A percentile compares a stretch with the other conserved stretches of the same genome.
Conservation (phyloP, 163 green algal genomes). For the Chlamydomonas reinhardtii region DNA sequence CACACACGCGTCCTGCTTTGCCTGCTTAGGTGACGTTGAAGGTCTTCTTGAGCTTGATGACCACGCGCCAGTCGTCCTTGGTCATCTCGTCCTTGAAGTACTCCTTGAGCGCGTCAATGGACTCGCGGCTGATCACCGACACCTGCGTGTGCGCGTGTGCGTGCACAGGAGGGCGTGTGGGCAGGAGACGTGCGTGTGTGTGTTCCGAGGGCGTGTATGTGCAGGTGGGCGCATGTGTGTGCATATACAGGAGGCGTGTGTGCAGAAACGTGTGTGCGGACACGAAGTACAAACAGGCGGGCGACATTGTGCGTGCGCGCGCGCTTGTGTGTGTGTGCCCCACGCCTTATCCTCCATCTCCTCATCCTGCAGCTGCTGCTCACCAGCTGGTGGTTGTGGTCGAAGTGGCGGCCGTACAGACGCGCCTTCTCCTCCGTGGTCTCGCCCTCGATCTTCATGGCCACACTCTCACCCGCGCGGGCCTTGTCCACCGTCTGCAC, state of each 20-base stretch:
- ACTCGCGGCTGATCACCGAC: constrained; percentile 80
- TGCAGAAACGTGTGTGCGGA: too few species aligned
- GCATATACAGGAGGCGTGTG: too few species aligned
- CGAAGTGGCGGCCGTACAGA: constrained; percentile 97
- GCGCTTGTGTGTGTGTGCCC: too few species aligned
- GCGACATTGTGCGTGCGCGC: too few species aligned
- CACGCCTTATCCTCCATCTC: too few species aligned
- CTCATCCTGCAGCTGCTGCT: background rate
- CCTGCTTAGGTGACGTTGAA: constrained; percentile 76
- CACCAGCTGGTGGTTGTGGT: constrained; percentile 86
- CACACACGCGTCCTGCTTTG: too few species aligned
- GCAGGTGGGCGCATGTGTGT: too few species aligned
- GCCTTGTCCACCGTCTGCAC: constrained; percentile 82
- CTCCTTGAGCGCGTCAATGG: constrained; percentile 95
- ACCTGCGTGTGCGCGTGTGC: background rate
- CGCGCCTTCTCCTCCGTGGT: constrained; percentile 85
- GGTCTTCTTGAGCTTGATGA: constrained; percentile 91
- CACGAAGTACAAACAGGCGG: too few species aligned
- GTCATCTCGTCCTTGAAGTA: constrained; percentile 89
- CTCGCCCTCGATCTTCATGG: constrained; percentile 94
- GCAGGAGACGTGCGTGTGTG: too few species aligned
- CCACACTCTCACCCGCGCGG: constrained; percentile 81
- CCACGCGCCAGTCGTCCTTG: constrained; percentile 90
- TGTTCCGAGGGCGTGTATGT: too few species aligned
- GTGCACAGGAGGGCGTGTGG: too few species aligned